Percentiles rank a stretch among this genome's conserved stretches.
Conservation (phyloP, 108 stramenopile species). For the Mediolabrus comicus region DNA sequence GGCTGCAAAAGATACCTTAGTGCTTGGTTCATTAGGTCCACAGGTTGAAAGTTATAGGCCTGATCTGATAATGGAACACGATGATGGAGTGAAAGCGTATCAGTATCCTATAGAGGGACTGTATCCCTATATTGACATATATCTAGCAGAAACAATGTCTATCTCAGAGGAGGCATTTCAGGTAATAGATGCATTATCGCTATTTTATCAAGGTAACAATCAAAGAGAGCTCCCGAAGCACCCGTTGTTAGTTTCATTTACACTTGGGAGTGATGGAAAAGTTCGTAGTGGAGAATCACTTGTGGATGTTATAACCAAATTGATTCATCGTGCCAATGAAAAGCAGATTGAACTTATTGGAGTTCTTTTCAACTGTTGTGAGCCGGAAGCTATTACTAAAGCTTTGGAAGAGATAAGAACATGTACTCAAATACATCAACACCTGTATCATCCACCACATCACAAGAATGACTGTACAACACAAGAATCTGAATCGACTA, state of each 20-base stretch:
- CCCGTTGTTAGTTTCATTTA: conserved; percentile 71
- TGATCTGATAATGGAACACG: conserved; percentile 61
- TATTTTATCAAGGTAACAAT: background rate
- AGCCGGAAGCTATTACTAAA: conserved; percentile 76
- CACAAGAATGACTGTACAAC: background rate
- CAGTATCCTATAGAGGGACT: conserved; percentile 47
- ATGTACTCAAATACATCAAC: conserved; percentile 23
- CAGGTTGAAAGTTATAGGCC: conserved; percentile 78
- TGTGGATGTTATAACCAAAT: conserved; percentile 31
- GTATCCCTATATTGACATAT: conserved; percentile 62
- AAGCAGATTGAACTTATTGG: conserved; percentile 46
- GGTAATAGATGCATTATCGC: conserved; percentile 59
- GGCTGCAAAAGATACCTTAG: conserved; percentile 29
- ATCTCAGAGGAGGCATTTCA: conserved; percentile 73
- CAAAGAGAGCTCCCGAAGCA: conserved; percentile 6
- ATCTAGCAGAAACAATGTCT: conserved; percentile 82
- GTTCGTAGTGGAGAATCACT: conserved; percentile 64
- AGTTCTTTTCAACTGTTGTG: conserved; percentile 80
- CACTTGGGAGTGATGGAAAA: conserved; percentile 56
- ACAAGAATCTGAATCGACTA: background rate
- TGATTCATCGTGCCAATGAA: conserved; percentile 26
- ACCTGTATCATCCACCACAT: conserved; percentile 14
- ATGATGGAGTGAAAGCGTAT: conserved; percentile 61
- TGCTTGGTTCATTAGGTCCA: conserved; percentile 75
- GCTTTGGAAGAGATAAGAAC: conserved; percentile 52